These are phyloP conservation scores for Schwanniomyces occidentalis DNA, from an alignment of 805 yeast species.

Conservation along the genomic window DNA sequence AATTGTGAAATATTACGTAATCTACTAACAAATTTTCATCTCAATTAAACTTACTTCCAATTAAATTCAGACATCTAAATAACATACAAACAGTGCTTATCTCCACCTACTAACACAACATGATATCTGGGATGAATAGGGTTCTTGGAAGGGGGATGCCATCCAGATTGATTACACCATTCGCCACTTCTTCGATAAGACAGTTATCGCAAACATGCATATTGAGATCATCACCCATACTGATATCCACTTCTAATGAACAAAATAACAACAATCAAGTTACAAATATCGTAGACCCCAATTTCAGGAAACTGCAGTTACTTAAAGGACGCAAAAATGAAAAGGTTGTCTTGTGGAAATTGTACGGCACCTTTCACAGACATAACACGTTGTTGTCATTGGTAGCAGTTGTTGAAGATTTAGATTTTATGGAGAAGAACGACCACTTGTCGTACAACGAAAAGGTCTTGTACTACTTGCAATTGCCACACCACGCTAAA, in stretches of 20 bases:
- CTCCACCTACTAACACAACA: no score
- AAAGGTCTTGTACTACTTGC: conserved; percentile 72
- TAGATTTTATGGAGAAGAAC: conserved; percentile 56
- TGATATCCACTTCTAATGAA: not conserved
- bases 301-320: conserved; percentile 4
- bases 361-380: conserved; percentile 74
- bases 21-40: no score
- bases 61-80: no score
- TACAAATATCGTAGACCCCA: conserved; percentile 6
- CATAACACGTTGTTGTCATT: conserved; percentile 84
- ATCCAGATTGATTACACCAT: no score
- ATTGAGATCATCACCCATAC: conserved; percentile 2
- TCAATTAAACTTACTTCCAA: no score
- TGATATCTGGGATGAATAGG: no score
- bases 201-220: not conserved
- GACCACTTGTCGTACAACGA: conserved; percentile 60
- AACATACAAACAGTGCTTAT: no score
- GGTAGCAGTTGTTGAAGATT: conserved; percentile 67
- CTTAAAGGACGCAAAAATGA: conserved; percentile 16
- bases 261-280: not conserved
- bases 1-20: not conserved
- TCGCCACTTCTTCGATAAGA: not conserved
- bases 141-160: no score
- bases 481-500: conserved; percentile 74
- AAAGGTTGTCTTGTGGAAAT: conserved; percentile 60